Percentiles rank a stretch among this genome's conserved stretches.
Evolutionary conservation across 805 yeast genomes (phyloP).

Genomic region (Ogataea methylovora): DNA sequence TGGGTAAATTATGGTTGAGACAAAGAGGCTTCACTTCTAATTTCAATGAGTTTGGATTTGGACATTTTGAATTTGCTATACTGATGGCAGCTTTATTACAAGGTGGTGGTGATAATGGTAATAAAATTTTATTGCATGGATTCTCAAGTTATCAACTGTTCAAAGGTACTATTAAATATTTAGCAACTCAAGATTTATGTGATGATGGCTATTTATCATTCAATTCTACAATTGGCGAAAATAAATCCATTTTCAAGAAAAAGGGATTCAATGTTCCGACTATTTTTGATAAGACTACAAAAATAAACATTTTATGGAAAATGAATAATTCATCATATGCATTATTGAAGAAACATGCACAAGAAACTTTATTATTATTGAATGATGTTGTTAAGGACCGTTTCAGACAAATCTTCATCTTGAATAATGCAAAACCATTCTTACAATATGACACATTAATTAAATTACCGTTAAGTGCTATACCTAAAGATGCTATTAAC

Average conservation of each 20-base stretch:
- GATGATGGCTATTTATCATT: constrained; percentile 60
- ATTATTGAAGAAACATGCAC: constrained; percentile 56
- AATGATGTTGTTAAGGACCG: constrained; percentile 80
- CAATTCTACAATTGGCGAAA: constrained; percentile 45
- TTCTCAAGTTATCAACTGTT: constrained; percentile 90
- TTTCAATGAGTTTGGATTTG: constrained; percentile 69
- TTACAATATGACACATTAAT: constrained; percentile 63
- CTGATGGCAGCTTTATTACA: constrained; percentile 73
- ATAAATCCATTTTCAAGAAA: constrained; percentile 34
- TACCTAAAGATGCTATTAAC: constrained; percentile 30
- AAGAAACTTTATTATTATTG: constrained; percentile 56
- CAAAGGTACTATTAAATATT: constrained; percentile 75
- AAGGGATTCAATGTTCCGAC: constrained; percentile 71
- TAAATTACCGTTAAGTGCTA: constrained; percentile 40
- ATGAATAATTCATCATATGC: constrained; percentile 65
- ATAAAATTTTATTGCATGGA: constrained; percentile 73
- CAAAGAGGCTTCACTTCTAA: constrained; percentile 76
- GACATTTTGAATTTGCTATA: constrained; percentile 82
- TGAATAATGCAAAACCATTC: constrained; percentile 42
- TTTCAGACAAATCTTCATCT: constrained; percentile 70
- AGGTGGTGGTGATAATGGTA: constrained; percentile 76
- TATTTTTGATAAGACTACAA: constrained; percentile 66
- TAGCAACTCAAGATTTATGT: constrained; percentile 73
- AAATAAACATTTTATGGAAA: constrained; percentile 74
- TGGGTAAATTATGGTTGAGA: constrained; percentile 84